A percentile compares a stretch with the other conserved stretches of the same genome.
phyloP scores from a whole-genome alignment of 495 filamentous ascomycete genomes.

The Neurospora terricola region DNA sequence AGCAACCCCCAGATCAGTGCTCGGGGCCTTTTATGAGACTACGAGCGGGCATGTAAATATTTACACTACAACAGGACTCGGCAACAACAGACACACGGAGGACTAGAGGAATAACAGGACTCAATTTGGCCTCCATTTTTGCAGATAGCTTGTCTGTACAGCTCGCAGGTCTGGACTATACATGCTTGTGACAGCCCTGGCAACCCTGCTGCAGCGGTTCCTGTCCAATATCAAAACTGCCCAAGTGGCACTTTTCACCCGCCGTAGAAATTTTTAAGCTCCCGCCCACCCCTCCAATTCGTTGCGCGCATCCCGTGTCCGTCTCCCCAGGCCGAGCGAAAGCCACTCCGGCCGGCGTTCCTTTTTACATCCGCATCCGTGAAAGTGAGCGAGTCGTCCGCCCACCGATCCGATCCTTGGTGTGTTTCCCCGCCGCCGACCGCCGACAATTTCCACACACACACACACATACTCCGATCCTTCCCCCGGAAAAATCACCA shows the following conservation, averaged over 20 bases:
- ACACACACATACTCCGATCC: neutral
- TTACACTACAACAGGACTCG: neutral
- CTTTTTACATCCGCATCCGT: neutral
- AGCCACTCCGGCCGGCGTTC: neutral
- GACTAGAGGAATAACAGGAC: neutral
- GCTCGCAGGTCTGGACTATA: neutral
- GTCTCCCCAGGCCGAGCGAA: neutral
- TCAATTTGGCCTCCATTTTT: neutral
- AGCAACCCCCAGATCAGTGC: neutral
- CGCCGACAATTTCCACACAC: neutral
- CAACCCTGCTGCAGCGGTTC: neutral
- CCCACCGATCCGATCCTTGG: neutral
- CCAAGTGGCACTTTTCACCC: conserved; percentile 6
- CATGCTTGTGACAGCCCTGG: neutral
- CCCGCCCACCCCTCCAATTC: neutral
- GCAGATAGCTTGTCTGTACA: neutral
- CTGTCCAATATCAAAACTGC: conserved; percentile 15
- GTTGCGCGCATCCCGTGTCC: neutral
- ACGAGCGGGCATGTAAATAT: neutral
- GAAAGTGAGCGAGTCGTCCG: neutral
- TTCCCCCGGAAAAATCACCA: conserved; percentile 10
- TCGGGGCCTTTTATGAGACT: neutral
- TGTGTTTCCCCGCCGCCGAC: conserved; percentile 1
- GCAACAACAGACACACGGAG: neutral
- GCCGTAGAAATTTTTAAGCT: conserved; percentile 35